Percentiles rank a stretch among this genome's conserved stretches.
Conservation (phyloP, 768 basidiomycete genomes). For the Tricholoma sp. region DNA sequence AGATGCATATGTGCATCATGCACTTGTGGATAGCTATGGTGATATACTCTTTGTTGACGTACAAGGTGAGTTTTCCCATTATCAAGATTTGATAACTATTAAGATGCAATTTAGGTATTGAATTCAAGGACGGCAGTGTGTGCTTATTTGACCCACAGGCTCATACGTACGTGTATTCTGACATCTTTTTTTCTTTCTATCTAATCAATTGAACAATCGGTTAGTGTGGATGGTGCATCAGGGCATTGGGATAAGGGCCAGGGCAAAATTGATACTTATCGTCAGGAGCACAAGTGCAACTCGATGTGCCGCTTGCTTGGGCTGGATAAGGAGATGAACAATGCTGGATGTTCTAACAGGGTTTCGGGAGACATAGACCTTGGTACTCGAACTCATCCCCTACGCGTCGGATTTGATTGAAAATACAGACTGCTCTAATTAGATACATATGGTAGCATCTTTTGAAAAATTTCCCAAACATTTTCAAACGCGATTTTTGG, state of each 20-base stretch:
- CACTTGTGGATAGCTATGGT: background rate
- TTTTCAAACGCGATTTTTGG: background rate
- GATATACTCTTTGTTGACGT: background rate
- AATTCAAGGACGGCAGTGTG: background rate
- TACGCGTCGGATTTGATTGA: background rate
- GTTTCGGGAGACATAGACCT: no score
- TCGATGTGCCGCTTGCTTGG: background rate
- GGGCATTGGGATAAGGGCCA: slow-evolving; percentile 5
- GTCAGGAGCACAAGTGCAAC: slow-evolving; percentile 8
- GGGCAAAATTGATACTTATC: background rate
- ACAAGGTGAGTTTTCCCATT: background rate
- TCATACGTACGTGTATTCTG: background rate
- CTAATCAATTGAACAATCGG: no score
- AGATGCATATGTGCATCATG: slow-evolving; percentile 5
- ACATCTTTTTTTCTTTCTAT: no score
- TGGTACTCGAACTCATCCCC: no score
- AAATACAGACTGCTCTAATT: background rate
- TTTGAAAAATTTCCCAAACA: slow-evolving; percentile 2
- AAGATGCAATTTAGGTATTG: background rate
- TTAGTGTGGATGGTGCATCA: no score
- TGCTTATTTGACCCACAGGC: background rate
- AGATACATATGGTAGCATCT: no score
- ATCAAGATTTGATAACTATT: no score
- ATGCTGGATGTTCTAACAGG: no score
- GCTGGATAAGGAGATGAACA: background rate